Conservation (phyloP, 495 filamentous ascomycete genomes). For the Polyplosphaeria fusca region DNA sequence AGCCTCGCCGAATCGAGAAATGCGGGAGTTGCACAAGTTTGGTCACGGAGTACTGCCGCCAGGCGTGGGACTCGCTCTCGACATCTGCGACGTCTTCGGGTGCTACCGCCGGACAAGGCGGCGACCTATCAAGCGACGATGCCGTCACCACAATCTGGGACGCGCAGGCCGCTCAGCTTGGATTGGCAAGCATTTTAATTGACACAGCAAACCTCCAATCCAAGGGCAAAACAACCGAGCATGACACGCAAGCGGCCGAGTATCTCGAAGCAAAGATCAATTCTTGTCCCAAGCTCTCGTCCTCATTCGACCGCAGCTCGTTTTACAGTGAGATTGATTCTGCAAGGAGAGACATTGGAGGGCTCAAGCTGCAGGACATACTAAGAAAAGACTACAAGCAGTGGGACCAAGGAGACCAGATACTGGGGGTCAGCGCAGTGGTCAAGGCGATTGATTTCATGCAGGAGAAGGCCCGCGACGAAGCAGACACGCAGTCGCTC, state of each 20-base stretch:
- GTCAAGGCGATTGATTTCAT: conserved; percentile 66
- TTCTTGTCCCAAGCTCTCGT: conserved; percentile 30
- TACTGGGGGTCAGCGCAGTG: conserved; percentile 71
- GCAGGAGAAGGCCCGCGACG: conserved; percentile 52
- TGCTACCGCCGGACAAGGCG: conserved; percentile 37
- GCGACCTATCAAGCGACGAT: conserved; percentile 23
- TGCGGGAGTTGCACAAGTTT: conserved; percentile 76
- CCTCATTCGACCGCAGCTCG: conserved; percentile 51
- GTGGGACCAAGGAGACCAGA: conserved; percentile 62
- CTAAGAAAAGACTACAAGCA: conserved; percentile 90
- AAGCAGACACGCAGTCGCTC: conserved; percentile 35
- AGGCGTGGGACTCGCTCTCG: conserved; percentile 53
- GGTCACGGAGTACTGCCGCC: conserved; percentile 60
- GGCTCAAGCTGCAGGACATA: conserved; percentile 67
- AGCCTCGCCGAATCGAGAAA: conserved; percentile 64
- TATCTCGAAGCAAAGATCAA: conserved; percentile 60
- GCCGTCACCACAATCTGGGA: conserved; percentile 46
- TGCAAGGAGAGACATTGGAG: conserved; percentile 70
- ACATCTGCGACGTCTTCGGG: conserved; percentile 33
- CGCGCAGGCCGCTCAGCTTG: conserved; percentile 68
- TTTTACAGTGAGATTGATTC: conserved; percentile 63
- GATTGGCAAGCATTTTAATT: conserved; percentile 75
- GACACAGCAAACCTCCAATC: conserved; percentile 75
- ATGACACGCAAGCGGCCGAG: conserved; percentile 62
- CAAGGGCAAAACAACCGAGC: conserved; percentile 67